Evolutionary conservation across 2,329 filamentous ascomycete species (phyloP), one percentile per base, ranked within the genome.

Genomic region (Lasiodiplodia gonubiensis): DNA sequence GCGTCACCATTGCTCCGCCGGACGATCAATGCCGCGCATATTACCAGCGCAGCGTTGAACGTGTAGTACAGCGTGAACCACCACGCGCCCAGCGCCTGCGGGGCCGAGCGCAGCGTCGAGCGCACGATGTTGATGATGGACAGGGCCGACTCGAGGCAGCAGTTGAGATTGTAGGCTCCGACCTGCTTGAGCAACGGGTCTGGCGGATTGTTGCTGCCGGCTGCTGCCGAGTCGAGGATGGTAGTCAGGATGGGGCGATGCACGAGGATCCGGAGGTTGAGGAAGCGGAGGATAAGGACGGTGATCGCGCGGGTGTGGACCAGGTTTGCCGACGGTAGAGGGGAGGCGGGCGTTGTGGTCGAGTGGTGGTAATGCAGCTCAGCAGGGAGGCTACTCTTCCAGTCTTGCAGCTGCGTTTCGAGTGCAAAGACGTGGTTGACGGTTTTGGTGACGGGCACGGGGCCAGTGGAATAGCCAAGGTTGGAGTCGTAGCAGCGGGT

Each of bases 201-300:
- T 46, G 73, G 57, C 21, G 37, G 14, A 51, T 53, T 57, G 42
- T 69, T 67, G 27, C 68, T 63, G 37, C 37, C 35, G 14, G 30
- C 53, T 18, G 30, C 66, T 39, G 61, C 16, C 69, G 67, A 35
- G 18, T 78, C 75, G 6, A 83, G 69, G 37, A 81, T 79, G 60
- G 76, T 78, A 27, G 77, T 77, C 1, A 83, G 73, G 11, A 82
- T 71, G 8, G 79, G 79, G 2, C 81, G 75, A 59, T 83, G 81
- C 1, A 81, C 66, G 2, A 84, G 74, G 5, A 83, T 75, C 3
- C 77, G 77, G 3, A 81, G 70, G 67, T 83, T 81, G 21, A 77
- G 74, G 67, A 80, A 81, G n/a, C 82, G 76, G 18, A 83, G 67
- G 0, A 78, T 78, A 0, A 84, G 72, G 3, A 86, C 80, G 8